Percentiles rank a stretch among this genome's conserved stretches.
phyloP scores from a whole-genome alignment of 2,329 filamentous ascomycete genomes.

The Ramularia endophylla region DNA sequence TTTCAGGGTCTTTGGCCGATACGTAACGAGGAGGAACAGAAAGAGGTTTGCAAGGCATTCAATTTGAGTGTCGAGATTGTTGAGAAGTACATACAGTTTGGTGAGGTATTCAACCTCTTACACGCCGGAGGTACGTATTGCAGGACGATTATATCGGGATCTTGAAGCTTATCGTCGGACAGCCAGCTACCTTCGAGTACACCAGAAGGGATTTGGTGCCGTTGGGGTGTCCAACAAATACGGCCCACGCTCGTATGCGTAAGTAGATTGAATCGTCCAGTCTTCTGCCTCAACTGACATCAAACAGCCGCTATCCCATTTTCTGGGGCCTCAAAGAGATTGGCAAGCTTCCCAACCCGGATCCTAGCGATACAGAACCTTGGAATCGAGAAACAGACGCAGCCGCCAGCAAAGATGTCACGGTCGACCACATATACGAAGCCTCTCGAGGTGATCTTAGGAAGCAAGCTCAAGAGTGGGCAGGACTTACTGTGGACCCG shows the following conservation, averaged over 20 bases:
- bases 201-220: constrained; percentile 59
- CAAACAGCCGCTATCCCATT: constrained; percentile 50
- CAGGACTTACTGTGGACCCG: constrained; percentile 52
- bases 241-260: constrained; percentile 55
- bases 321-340: constrained; percentile 59
- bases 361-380: constrained; percentile 56
- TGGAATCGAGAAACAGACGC: constrained; percentile 44
- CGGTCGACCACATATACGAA: constrained; percentile 49
- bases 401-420: constrained; percentile 43
- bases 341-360: constrained; percentile 56
- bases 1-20: constrained; percentile 63
- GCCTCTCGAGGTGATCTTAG: constrained; percentile 46
- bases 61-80: constrained; percentile 53
- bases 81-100: constrained; percentile 57
- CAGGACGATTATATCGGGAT: too few species aligned
- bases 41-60: constrained; percentile 57
- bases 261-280: too few species aligned
- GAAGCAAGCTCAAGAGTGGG: constrained; percentile 60
- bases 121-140: constrained; percentile 44
- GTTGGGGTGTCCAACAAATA: constrained; percentile 62
- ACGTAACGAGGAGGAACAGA: constrained; percentile 51
- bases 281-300: too few species aligned
- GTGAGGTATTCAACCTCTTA: constrained; percentile 59
- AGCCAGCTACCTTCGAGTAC: constrained; percentile 55
- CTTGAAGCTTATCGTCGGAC: too few species aligned